These are phyloP conservation scores for Neofusicoccum parvum DNA, from an alignment of 2,329 filamentous ascomycete genomes.

Conservation along the genomic window DNA sequence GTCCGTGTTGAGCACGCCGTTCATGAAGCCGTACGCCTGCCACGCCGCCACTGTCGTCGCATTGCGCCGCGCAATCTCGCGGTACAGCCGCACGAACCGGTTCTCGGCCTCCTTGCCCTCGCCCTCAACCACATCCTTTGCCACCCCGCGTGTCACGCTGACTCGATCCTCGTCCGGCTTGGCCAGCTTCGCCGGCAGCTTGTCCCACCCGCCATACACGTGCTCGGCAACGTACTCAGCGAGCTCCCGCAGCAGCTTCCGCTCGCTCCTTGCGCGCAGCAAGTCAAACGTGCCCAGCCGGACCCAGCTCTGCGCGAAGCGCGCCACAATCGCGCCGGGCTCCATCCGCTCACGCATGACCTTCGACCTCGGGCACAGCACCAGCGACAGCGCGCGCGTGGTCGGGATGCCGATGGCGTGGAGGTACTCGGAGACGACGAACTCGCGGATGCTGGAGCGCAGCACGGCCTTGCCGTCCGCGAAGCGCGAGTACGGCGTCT, in stretches of 20 bases:
- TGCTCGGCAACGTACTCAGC: constrained; percentile 85
- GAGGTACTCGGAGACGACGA: constrained; percentile 85
- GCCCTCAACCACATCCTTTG: constrained; percentile 65
- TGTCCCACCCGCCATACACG: constrained; percentile 85
- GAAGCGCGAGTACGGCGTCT: constrained; percentile 93
- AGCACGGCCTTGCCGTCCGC: constrained; percentile 95
- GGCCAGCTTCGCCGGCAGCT: constrained; percentile 64
- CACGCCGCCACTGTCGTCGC: constrained; percentile 86
- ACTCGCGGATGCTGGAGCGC: constrained; percentile 90
- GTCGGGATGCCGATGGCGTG: constrained; percentile 83
- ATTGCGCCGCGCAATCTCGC: constrained; percentile 83
- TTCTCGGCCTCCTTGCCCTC: constrained; percentile 73
- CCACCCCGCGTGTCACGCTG: constrained; percentile 51
- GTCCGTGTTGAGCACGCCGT: constrained; percentile 96
- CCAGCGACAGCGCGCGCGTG: constrained; percentile 83
- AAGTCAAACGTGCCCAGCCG: constrained; percentile 95
- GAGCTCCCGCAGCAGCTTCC: constrained; percentile 70
- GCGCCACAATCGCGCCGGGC: constrained; percentile 87
- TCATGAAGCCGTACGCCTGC: constrained; percentile 99
- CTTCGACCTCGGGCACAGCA: constrained; percentile 69
- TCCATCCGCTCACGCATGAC: constrained; percentile 81
- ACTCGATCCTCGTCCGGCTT: constrained; percentile 52
- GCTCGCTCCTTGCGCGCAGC: constrained; percentile 78
- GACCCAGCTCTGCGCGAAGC: constrained; percentile 90
- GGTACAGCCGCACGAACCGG: constrained; percentile 81